A percentile compares a stretch with the other conserved stretches of the same genome.
Conservation (phyloP, 371 early-diverging fungal genomes). For the Mortierella polycephala region DNA sequence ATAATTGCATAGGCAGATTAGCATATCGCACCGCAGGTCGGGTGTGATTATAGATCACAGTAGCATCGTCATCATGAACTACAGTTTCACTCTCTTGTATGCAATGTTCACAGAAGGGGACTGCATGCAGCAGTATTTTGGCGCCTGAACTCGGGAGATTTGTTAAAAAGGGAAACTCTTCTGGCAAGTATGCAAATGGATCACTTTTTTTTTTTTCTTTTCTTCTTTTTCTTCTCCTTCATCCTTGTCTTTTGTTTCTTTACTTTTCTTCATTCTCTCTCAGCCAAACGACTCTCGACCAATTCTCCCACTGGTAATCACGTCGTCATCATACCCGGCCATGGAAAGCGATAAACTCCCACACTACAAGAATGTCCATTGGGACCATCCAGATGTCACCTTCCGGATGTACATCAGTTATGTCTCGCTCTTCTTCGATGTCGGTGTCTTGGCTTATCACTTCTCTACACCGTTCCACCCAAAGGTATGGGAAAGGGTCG, state of each 20-base stretch:
- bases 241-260: background rate
- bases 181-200: background rate
- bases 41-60: background rate
- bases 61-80: background rate
- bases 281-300: background rate
- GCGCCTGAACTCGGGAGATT: background rate
- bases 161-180: background rate
- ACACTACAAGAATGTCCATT: conserved; percentile 40
- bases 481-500: conserved; percentile 14
- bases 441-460: conserved; percentile 34
- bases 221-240: background rate
- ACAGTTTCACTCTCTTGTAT: background rate
- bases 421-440: conserved; percentile 41
- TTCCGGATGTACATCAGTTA: conserved; percentile 44
- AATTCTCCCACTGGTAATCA: background rate
- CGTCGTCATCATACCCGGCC: background rate
- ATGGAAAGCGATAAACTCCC: conserved; percentile 19
- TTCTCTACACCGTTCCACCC: conserved; percentile 49
- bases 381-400: conserved; percentile 24
- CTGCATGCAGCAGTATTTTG: background rate
- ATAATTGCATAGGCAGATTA: background rate
- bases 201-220: background rate
- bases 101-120: no score
- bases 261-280: background rate
- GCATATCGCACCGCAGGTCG: no score